Conservation (phyloP, 129 eudicot species). For the Tanacetum coccineum region DNA sequence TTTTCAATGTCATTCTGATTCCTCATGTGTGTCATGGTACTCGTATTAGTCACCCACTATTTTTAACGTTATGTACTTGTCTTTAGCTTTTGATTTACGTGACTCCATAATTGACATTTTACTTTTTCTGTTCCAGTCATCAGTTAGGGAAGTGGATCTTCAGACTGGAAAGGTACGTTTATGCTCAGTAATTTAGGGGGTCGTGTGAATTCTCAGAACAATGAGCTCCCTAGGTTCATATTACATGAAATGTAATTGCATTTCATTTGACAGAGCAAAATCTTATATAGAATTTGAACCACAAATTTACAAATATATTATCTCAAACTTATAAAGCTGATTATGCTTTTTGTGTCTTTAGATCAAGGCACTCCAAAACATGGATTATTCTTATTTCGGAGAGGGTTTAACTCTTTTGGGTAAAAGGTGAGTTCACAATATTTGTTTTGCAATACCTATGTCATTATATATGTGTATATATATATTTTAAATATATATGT, state of each 20-base stretch:
- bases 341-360: conserved; percentile 31
- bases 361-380: conserved; percentile 52
- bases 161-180: conserved; percentile 69
- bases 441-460: conserved; percentile 10
- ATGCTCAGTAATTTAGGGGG: conserved; percentile 10
- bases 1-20: conserved; percentile 3
- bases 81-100: conserved; percentile 18
- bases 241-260: no score
- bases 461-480: conserved; percentile 8
- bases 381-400: conserved; percentile 63
- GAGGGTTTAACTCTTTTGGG: conserved; percentile 90
- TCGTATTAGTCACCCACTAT: background rate
- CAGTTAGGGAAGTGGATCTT: conserved; percentile 78
- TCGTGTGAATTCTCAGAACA: conserved; percentile 9
- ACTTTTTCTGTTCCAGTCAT: conserved; percentile 57
- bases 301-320: no score
- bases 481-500: no score
- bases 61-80: background rate
- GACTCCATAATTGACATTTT: conserved; percentile 17
- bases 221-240: conserved; percentile 5
- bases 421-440: conserved; percentile 49
- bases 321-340: no score
- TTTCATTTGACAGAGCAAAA: no score
- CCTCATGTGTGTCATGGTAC: conserved; percentile 4
- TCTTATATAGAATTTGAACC: no score